These are phyloP conservation scores for Yamadazyma sp. DNA, from an alignment of 1,139 yeast species.

Conservation along the genomic window DNA sequence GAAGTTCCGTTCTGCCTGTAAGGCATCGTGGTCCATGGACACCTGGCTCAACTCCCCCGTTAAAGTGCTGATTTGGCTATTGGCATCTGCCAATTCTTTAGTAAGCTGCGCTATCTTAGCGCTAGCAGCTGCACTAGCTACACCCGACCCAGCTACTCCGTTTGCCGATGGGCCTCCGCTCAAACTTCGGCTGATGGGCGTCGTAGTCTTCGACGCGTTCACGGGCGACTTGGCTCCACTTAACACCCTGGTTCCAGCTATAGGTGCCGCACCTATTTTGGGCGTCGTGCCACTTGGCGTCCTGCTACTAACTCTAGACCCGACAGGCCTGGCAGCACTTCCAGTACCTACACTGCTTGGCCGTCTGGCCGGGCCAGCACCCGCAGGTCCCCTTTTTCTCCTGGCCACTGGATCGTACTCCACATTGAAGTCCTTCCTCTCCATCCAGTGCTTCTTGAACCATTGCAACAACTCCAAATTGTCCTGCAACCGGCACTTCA, in stretches of 20 bases:
- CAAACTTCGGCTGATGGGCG: not conserved
- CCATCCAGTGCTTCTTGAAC: conserved; percentile 82
- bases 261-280: conserved; percentile 2
- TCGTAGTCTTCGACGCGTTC: not conserved
- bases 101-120: conserved; percentile 21
- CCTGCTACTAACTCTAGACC: conserved; percentile 1
- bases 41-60: conserved; percentile 54
- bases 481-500: conserved; percentile 90
- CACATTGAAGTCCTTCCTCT: conserved; percentile 55
- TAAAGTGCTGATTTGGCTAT: conserved; percentile 37
- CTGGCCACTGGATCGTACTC: conserved; percentile 62
- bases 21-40: conserved; percentile 52
- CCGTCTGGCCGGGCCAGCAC: not conserved
- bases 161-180: not conserved
- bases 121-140: not conserved
- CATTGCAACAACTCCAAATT: conserved; percentile 92
- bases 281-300: conserved; percentile 1
- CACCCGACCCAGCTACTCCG: conserved; percentile 1
- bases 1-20: conserved; percentile 81
- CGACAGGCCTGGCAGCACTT: conserved; percentile 7
- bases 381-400: conserved; percentile 15
- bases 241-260: conserved; percentile 1
- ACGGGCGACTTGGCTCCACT: conserved; percentile 2
- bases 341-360: conserved; percentile 3
- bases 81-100: conserved; percentile 24